A percentile compares a stretch with the other conserved stretches of the same genome.
Conservation (phyloP, 2,329 filamentous ascomycete genomes). For the Hortaea sp. region DNA sequence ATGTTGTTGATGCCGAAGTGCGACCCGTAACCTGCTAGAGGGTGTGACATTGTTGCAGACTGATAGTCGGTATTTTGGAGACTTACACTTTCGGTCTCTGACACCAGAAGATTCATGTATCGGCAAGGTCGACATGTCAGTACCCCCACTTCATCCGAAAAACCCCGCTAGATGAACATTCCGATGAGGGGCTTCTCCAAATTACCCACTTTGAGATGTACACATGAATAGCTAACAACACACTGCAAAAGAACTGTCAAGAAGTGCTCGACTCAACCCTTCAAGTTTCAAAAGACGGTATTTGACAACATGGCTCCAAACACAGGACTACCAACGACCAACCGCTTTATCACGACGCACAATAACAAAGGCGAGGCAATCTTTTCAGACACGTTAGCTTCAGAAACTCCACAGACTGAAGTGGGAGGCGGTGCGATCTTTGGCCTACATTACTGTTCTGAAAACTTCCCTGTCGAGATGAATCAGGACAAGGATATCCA, state of each 20-base stretch:
- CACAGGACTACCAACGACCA: neutral
- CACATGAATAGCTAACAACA: too few species aligned
- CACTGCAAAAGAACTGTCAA: too few species aligned
- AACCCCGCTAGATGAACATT: neutral
- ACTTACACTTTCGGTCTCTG: too few species aligned
- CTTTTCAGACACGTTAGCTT: constrained; percentile 13
- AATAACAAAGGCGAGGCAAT: constrained; percentile 21
- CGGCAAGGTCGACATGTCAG: neutral
- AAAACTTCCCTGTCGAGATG: constrained; percentile 37
- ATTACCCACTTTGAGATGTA: too few species aligned
- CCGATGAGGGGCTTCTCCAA: too few species aligned
- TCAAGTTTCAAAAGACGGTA: too few species aligned
- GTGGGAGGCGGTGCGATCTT: constrained; percentile 31
- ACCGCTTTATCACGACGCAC: constrained; percentile 19
- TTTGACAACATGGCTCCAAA: neutral
- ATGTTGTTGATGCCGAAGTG: constrained; percentile 46
- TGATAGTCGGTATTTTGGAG: too few species aligned
- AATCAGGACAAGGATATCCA: constrained; percentile 36
- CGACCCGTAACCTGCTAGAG: constrained; percentile 11
- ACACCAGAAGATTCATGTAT: too few species aligned
- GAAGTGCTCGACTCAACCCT: too few species aligned
- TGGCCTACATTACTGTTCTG: constrained; percentile 41
- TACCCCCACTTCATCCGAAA: neutral
- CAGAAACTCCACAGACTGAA: constrained; percentile 21
- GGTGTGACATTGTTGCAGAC: constrained; percentile 9